Evolutionary conservation across 2,329 filamentous ascomycete species (phyloP).

Genomic region (Achaetomium macrosporum): DNA sequence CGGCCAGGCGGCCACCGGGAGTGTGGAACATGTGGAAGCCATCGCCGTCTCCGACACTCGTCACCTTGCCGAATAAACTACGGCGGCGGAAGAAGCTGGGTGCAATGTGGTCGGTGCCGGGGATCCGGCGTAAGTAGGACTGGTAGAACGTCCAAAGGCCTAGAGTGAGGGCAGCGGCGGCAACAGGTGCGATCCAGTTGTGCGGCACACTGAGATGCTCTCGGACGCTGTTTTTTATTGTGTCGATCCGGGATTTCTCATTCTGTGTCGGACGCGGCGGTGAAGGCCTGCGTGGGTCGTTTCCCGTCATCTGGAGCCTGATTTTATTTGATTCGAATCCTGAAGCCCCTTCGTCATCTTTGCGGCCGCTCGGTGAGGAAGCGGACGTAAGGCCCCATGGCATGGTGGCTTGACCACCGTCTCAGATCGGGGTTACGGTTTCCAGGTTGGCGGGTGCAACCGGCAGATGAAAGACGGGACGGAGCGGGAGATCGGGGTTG

Average conservation of each 20-base stretch:
- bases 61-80: conserved; percentile 78
- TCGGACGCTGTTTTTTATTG: conserved; percentile 46
- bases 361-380: conserved; percentile 10
- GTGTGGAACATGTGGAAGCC: conserved; percentile 94
- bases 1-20: conserved; percentile 76
- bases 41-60: conserved; percentile 92
- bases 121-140: conserved; percentile 78
- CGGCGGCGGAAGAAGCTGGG: conserved; percentile 68
- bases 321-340: neutral
- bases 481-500: too few species aligned
- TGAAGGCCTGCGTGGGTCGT: conserved; percentile 1
- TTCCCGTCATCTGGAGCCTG: conserved; percentile 2
- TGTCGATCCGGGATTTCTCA: conserved; percentile 35
- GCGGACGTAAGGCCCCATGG: conserved; percentile 19
- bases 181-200: conserved; percentile 47
- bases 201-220: conserved; percentile 48
- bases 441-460: conserved; percentile 1
- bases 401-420: conserved; percentile 15
- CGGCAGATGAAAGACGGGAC: neutral
- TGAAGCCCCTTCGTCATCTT: conserved; percentile 8
- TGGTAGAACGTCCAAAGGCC: conserved; percentile 65
- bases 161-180: conserved; percentile 48
- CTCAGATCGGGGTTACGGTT: neutral
- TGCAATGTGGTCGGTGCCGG: conserved; percentile 67
- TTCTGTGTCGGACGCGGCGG: conserved; percentile 17